Evolutionary conservation across 139 green algal species (phyloP), one percentile per base, ranked within the genome.

Genomic region (Coelastrella sp.): DNA sequence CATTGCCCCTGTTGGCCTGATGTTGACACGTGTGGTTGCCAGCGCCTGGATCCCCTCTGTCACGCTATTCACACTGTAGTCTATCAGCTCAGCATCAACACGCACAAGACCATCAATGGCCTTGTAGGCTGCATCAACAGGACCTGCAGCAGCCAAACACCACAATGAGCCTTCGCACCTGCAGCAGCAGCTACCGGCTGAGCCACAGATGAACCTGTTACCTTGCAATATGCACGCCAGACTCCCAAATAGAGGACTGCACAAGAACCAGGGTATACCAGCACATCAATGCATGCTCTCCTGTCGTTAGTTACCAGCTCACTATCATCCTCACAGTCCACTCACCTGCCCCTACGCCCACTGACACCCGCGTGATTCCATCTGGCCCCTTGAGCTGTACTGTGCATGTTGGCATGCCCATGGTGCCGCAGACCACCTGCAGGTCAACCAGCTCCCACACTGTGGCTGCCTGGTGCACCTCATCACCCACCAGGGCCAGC

Each of bases 71-170:
- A 99, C 92, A 78, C 88, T 95, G 94, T 99, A 99, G 92, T 99
- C 96, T 12, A 93, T 88, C 65, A 99, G 91, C 70, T 95, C 91
- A 11, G 94, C 94, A 22, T 95, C 92, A 88, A 98, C 93, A 60
- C 94, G 91, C 75, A 98, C 94, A 65, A 99, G 91, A 15, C 82
- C 84, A 89, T 99, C 97, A 17, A 99, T 94, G 14, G 96, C 96
- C 94, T 99, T 99, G 96, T 99, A 99, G 7, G 96, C 96, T 11
- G 98, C 97, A 91, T 99, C 98, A 22, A 99, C 97, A 7, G 98
- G 98, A 59, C 97, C 94, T 93, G 59, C 74, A 57, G 80, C 12
- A 35, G 14, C 4, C 11, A 70, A 70, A 70, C 63, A 70, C 4
- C 63, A 70, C 35, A 49, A 49, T 25, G 25, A 82, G 75, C 74